Evolutionary conservation across 73 alveolate species (phyloP), one percentile per base, ranked within the genome.

Genomic region (Tetrahymena borealis): DNA sequence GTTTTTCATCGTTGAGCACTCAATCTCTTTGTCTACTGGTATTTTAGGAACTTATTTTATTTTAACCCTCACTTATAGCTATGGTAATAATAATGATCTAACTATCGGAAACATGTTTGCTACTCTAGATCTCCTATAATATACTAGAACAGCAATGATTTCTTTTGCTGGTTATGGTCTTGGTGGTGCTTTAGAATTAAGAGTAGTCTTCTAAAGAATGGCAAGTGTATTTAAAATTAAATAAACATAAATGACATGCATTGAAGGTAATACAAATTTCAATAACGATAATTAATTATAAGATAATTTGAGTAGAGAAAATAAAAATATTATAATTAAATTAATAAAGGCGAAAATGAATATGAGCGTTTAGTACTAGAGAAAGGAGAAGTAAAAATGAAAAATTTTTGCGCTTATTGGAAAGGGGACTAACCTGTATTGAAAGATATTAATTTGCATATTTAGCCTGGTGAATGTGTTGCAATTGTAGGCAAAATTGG

Each of bases 401-500:
- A 79, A 79, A 60, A 91, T 35, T 91, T 91, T 38, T 60, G 78
- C 33, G 94, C 94, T 36, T 91, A 42, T 91, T 91, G 94, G 94
- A 60, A 78, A 33, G 91, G 94, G 20, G 95, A 91, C 9, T 31
- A 36, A 32, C 39, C 41, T 6, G 94, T 94, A 6, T 39, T 95
- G 18, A 78, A 91, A 38, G 31, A 91, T 38, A 90, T 96, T 60
- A 85, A 92, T 20, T 35, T 95, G 16, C 92, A 95, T 8, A 95
- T 95, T 6, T 38, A 77, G 78, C 10, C 93, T 13, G 97, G 97
- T 6, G 93, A 90, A 33, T 78, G 41, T 2, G 39, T 94, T 13
- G 40, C 96, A 0, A 78, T 94, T 9, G 79, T 94, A 24, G 96
- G 96, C 11, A 92, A 94, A 37, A 95, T 94, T n/a, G 96, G 96